Evolutionary conservation across 371 early-diverging fungal genomes (phyloP), one percentile per base, ranked within the genome.

Genomic region (Apophysomyces ossiformis): DNA sequence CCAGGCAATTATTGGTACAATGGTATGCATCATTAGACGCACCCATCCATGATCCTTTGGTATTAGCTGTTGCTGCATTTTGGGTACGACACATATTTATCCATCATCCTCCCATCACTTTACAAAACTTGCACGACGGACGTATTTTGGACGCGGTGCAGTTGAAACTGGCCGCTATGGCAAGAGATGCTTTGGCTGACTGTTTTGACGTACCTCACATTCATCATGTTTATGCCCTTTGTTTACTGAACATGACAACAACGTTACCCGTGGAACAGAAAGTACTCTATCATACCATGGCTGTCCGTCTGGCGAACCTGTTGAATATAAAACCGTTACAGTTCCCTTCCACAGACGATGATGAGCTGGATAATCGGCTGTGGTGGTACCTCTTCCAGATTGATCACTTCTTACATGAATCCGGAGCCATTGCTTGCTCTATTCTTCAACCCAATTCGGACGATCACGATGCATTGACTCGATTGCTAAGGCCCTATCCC

Each of bases 361-460:
- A 47, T 7, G 75, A 71, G 45, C 69, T 75, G 26, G 64, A 65
- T 4, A 69, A 66, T 38, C 66, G 75, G 3, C 38, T 75, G 16
- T 75, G 75, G 75, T 75, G 75, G 75, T 75, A 69, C 44, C 45
- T 75, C 32, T 75, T 71, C 47, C 75, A 75, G 47, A 71, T 75
- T 26, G 75, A 75, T 58, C 71, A 71, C 37, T 71, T 75, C 56
- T 41, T 75, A 5, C 58, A 61, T 37, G 75, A 75, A 61, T 71
- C 71, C 7, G 67, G 69, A 11, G 69, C 68, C 7, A 75, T 75
- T 7, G 36, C 68, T 1, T 57, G 57, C 45, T 75, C 75, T 1
- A 65, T 75, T 37, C 63, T 75, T 13, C 36, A 58, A 15, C 75
- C 75, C 9, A 64, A 44, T 2, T 75, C 75, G 36, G 75, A 75